These are phyloP conservation scores for Periglandula ipomoeae DNA, from an alignment of 2,329 filamentous ascomycete species.

Conservation along the genomic window DNA sequence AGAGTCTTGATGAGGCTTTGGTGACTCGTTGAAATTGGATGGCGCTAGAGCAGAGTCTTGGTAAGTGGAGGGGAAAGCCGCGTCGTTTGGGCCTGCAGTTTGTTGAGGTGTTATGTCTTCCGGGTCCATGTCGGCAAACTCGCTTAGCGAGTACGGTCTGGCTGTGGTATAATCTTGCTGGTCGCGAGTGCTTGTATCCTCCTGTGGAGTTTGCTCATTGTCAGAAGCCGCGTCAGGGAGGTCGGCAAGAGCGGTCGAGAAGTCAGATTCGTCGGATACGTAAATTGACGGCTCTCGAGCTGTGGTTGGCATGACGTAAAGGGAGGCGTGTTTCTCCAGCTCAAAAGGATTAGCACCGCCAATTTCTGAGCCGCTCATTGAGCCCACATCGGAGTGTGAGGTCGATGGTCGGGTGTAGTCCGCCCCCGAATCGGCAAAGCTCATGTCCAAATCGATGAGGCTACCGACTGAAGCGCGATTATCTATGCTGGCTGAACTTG, in stretches of 20 bases:
- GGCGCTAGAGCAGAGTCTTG: constrained; percentile 13
- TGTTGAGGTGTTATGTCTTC: constrained; percentile 25
- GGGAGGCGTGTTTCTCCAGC: constrained; percentile 51
- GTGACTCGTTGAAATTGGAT: constrained; percentile 12
- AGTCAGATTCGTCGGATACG: constrained; percentile 49
- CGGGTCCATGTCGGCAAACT: constrained; percentile 32
- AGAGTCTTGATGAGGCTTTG: constrained; percentile 9
- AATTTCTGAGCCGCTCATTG: constrained; percentile 46
- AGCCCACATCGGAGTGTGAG: constrained; percentile 49
- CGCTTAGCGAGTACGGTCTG: constrained; percentile 29
- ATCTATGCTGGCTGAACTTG: constrained; percentile 22
- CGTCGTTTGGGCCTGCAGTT: constrained; percentile 15
- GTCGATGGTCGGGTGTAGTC: constrained; percentile 48
- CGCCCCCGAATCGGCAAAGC: constrained; percentile 39
- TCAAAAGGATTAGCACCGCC: constrained; percentile 51
- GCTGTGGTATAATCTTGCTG: constrained; percentile 9
- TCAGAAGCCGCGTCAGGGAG: constrained; percentile 11
- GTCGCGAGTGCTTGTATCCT: constrained; percentile 5
- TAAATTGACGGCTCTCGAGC: constrained; percentile 51
- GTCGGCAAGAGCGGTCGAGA: constrained; percentile 28
- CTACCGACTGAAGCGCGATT: constrained; percentile 35
- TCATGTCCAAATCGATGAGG: constrained; percentile 47
- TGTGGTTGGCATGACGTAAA: constrained; percentile 34
- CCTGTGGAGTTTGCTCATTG: constrained; percentile 10
- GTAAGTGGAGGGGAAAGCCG: constrained; percentile 4